Base-by-base conservation (phyloP, 208 protist species). In the Plasmodiophora brassicae region DNA sequence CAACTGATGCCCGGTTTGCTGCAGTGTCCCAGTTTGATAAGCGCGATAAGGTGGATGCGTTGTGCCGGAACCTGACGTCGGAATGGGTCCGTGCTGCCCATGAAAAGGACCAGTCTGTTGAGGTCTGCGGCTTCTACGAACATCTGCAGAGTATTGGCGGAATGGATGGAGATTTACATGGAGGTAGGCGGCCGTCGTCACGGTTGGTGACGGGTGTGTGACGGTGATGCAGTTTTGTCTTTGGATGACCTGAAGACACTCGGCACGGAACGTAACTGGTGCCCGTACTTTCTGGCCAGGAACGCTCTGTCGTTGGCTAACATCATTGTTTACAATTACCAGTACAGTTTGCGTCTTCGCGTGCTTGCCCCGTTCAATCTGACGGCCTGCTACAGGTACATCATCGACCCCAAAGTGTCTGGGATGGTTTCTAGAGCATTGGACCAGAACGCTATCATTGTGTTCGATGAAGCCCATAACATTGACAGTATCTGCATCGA, bases 391-490 rank as follows among this genome's bases (percentile, higher is more conserved):
- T 28, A 88, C 71, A 50, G 41, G n/a, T 99, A 99, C 93, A 94
- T 99, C 86, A 93, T 99, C 10, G 97, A 99, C 89, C 97, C 98
- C 1, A 97, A 98, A 88, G 98, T 99, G 53, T 92, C 96, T 36
- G 84, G 87, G 36, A 57, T 89, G 0, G 32, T 90, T 39, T 85
- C 72, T 22, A 88, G 94, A 95, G 41, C 90, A 98, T 50, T 90
- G 1, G 93, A 94, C 45, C 95, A 95, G 71, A 96, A 98, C 87
- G 97, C 94, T 10, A 98, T 99, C 84, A 95, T 99, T 5, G 96
- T 99, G 0, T 99, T 99, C 93, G 98, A 99, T 90, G 98, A 99
- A 91, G 98, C 97, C 0, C 98, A 99, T 92, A 99, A 99, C 91
- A 99, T 99, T 53, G 98, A 99, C 91, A 98, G 99, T 90, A 97